Conservation (phyloP, 768 basidiomycete genomes). For the Mycena galopus region DNA sequence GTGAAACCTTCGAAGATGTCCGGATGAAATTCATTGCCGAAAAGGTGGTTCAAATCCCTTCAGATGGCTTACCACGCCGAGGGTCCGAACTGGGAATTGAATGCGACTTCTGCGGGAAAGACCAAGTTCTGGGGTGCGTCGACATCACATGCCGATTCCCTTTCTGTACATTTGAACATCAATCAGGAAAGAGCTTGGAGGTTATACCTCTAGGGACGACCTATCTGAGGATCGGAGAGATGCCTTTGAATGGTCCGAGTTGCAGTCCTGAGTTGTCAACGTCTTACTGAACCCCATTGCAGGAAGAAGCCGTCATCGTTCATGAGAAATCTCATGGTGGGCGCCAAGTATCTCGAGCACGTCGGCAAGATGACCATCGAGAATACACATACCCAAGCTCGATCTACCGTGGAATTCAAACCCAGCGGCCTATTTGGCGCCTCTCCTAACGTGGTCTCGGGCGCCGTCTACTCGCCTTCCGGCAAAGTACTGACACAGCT, state of each 20-base stretch:
- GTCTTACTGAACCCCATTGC: conserved; percentile 11
- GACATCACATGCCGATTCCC: conserved; percentile 6
- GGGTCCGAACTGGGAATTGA: conserved; percentile 81
- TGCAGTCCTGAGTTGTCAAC: not conserved
- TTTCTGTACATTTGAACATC: conserved; percentile 32
- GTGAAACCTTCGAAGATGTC: conserved; percentile 88
- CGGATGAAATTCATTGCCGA: conserved; percentile 89
- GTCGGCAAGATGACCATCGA: conserved; percentile 83
- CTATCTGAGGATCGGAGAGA: conserved; percentile 77
- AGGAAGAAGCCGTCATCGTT: conserved; percentile 93
- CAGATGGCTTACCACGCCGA: conserved; percentile 89
- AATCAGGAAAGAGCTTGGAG: conserved; percentile 87
- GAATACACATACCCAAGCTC: conserved; percentile 66
- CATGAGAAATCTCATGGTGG: conserved; percentile 90
- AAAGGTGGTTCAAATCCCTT: conserved; percentile 91
- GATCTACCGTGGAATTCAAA: conserved; percentile 87
- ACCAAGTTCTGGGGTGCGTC: conserved; percentile 92
- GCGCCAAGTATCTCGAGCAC: conserved; percentile 92
- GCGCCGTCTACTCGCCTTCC: conserved; percentile 64
- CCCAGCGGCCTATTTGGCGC: conserved; percentile 87
- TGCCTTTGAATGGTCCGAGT: conserved; percentile 75
- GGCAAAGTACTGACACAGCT: conserved; percentile 71
- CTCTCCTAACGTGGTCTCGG: conserved; percentile 75
- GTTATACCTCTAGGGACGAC: conserved; percentile 85
- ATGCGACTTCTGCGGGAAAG: conserved; percentile 82